A percentile compares a stretch with the other conserved stretches of the same genome.
phyloP scores from a whole-genome alignment of 2,329 filamentous ascomycete genomes.

The Clarireedia hainanense region DNA sequence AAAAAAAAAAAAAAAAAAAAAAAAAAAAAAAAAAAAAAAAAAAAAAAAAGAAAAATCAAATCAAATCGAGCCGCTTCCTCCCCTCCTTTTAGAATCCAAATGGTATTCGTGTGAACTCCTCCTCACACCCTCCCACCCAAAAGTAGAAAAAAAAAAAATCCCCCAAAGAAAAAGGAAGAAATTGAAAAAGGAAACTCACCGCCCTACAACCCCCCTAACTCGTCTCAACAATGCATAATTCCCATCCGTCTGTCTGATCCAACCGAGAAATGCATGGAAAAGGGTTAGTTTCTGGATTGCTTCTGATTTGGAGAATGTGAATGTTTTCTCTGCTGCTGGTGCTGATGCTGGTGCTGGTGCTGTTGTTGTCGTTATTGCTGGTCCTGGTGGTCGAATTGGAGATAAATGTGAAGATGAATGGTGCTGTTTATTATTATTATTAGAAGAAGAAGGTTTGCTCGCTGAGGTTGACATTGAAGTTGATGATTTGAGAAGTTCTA shows the following conservation, averaged over 20 bases:
- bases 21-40: no score
- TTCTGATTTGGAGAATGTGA: slow-evolving; percentile 21
- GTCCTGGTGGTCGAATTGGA: background rate
- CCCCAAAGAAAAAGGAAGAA: no score
- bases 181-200: background rate
- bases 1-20: no score
- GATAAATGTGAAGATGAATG: no score
- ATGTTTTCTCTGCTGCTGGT: background rate
- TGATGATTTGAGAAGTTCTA: slow-evolving; percentile 23
- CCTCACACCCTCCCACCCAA: background rate
- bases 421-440: no score
- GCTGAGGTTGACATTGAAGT: background rate
- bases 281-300: slow-evolving; percentile 26
- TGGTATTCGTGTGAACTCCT: background rate
- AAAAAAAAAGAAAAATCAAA: no score
- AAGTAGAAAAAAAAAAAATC: no score
- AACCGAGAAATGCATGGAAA: slow-evolving; percentile 27
- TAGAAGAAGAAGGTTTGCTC: background rate
- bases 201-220: background rate
- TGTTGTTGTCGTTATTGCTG: background rate
- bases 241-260: slow-evolving; percentile 26
- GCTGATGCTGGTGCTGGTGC: no score
- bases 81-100: no score
- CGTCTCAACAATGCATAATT: slow-evolving; percentile 20
- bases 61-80: no score